A percentile compares a stretch with the other conserved stretches of the same genome.
These are phyloP conservation scores for Cercospora berteroae DNA, from an alignment of 2,329 filamentous ascomycete genomes.

Conservation along the genomic window DNA sequence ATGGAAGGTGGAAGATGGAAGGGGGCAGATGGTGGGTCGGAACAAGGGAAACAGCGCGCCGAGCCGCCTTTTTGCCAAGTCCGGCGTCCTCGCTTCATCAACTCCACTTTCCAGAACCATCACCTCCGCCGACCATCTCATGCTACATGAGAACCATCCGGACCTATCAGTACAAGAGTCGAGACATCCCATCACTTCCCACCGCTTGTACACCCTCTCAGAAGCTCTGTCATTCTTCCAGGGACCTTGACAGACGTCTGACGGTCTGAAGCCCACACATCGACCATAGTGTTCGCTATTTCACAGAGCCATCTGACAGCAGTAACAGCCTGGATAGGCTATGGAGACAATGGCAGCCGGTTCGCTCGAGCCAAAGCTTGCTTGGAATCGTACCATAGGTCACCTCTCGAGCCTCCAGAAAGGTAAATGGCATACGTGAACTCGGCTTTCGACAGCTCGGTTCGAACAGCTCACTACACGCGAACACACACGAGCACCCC, in stretches of 20 bases:
- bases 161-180: not conserved
- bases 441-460: not conserved
- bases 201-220: not conserved
- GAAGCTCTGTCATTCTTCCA: not conserved
- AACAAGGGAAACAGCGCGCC: not conserved
- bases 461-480: not conserved
- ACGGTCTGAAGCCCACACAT: not conserved
- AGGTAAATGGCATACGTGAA: not conserved
- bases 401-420: not conserved
- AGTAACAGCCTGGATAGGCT: not conserved
- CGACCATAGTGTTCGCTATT: not conserved
- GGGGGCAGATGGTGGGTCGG: no score
- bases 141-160: not conserved
- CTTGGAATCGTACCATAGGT: not conserved
- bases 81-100: not conserved
- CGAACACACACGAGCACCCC: not conserved
- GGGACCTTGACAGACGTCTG: not conserved
- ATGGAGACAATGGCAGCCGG: not conserved
- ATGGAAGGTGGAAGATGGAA: no score
- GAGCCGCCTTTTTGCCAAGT: not conserved
- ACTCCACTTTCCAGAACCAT: not conserved
- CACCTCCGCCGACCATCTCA: not conserved
- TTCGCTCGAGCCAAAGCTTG: not conserved
- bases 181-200: not conserved
- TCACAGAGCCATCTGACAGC: not conserved